Conservation (phyloP, 1,284 basidiomycete species). For the Sporisorium sorghi region DNA sequence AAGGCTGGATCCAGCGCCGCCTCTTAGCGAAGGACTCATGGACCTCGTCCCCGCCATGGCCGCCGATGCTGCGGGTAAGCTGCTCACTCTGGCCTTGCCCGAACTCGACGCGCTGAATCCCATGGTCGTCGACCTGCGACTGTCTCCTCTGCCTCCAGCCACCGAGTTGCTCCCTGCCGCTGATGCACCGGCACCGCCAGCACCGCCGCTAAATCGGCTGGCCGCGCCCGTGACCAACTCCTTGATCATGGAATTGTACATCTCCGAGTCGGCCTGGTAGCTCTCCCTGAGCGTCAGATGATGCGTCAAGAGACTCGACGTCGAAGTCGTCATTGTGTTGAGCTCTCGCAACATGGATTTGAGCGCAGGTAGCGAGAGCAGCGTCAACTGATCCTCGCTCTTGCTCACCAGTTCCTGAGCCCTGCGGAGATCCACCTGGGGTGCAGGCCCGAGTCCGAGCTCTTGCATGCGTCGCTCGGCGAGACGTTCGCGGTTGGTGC, state of each 20-base stretch:
- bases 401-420: constrained; percentile 53
- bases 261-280: constrained; percentile 62
- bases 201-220: constrained; percentile 37
- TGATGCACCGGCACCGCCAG: constrained; percentile 6
- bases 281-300: constrained; percentile 63
- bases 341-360: constrained; percentile 56
- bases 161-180: constrained; percentile 16
- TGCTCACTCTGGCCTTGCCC: constrained; percentile 29
- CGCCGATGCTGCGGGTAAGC: constrained; percentile 23
- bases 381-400: constrained; percentile 60
- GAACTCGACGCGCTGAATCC: constrained; percentile 16
- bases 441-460: constrained; percentile 50
- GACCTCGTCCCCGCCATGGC: constrained; percentile 25
- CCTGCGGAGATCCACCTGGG: constrained; percentile 50
- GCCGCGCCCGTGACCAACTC: constrained; percentile 65
- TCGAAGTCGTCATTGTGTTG: constrained; percentile 52
- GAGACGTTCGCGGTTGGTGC: constrained; percentile 42
- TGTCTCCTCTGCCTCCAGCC: constrained; percentile 26
- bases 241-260: constrained; percentile 67
- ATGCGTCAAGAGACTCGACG: constrained; percentile 62
- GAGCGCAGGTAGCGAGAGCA: constrained; percentile 62
- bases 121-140: constrained; percentile 34
- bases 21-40: constrained; percentile 35
- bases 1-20: constrained; percentile 23
- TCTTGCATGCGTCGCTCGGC: constrained; percentile 57